Evolutionary conservation across 1,284 basidiomycete species (phyloP).

Genomic region (Sphagnurus paluster): DNA sequence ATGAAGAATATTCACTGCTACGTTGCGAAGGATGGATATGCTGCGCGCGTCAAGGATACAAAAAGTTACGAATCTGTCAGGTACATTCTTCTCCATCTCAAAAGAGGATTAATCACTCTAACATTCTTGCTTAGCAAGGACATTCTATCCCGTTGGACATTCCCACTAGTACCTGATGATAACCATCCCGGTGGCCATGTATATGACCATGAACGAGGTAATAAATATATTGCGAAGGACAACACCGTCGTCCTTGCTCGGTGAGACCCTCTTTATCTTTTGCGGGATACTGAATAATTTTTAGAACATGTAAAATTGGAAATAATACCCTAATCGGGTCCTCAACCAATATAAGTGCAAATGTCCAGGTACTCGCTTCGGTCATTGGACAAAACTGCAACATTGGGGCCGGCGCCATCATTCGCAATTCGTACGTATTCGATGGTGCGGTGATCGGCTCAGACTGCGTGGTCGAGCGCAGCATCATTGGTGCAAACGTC

Average conservation of each 20-base stretch:
- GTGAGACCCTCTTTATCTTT: slow-evolving; percentile 37
- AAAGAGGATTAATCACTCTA: background rate
- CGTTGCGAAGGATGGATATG: slow-evolving; percentile 83
- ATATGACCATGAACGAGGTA: slow-evolving; percentile 84
- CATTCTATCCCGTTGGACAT: slow-evolving; percentile 90
- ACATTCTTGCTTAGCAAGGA: slow-evolving; percentile 65
- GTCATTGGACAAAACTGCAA: slow-evolving; percentile 76
- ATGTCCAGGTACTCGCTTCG: slow-evolving; percentile 64
- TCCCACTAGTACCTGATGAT: slow-evolving; percentile 92
- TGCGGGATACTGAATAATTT: background rate
- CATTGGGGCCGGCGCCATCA: slow-evolving; percentile 63
- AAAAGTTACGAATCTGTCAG: slow-evolving; percentile 88
- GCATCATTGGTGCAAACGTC: slow-evolving; percentile 80
- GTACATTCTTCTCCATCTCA: slow-evolving; percentile 36
- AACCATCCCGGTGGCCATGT: slow-evolving; percentile 81
- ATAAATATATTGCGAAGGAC: slow-evolving; percentile 83
- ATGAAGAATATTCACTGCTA: slow-evolving; percentile 95
- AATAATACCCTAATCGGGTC: slow-evolving; percentile 83
- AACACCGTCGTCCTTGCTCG: slow-evolving; percentile 74
- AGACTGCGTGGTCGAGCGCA: slow-evolving; percentile 71
- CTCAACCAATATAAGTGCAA: slow-evolving; percentile 61
- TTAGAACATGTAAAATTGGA: slow-evolving; percentile 79
- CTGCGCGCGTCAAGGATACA: slow-evolving; percentile 87
- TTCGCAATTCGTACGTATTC: slow-evolving; percentile 82
- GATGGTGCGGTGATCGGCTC: slow-evolving; percentile 80